Base-by-base conservation (phyloP, 2,329 filamentous ascomycete species). In the Xylaria sp. region DNA sequence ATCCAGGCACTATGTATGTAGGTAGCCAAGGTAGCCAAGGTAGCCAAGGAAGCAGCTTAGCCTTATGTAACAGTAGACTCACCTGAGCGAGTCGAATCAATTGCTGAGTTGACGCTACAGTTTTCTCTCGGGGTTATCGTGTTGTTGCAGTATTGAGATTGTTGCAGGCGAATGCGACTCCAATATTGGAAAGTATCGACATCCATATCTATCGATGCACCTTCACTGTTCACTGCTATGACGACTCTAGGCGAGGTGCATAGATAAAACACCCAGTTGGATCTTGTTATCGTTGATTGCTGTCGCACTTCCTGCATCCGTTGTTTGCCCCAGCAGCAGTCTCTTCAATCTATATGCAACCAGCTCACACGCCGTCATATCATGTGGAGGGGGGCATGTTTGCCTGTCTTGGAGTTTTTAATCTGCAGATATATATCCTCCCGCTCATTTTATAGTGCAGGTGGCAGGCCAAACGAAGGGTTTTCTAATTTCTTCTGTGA, bases 371-470 rank as follows among this genome's bases (percentile, higher is more conserved):
- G 4, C 40, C 40, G 26, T 66, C 59, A 67, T 59, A 64, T 66
- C 61, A 51, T 58, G 23, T 36, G n/a, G 17, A 23, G 1, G 17
- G 17, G 23, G 17, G 40, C 28, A 6, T 26, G 53, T 28, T 38
- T 44, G 31, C 33, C 58, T 44, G 15, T 56, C 26, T 56, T 57
- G 58, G 56, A 38, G 40, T 38, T 15, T 42, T 33, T 53, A 26
- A 20, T 40, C 64, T 67, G 68, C 68, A 67, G 13, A 48, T 46
- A 65, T 36, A 65, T 65, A 51, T 42, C 23, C 58, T 58, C 7
- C 31, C 40, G 23, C 54, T 53, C n/a, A 59, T 51, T 28, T 23
- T 59, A 26, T 28, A 51, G 28, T 28, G 26, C 49, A 48, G 33
- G 51, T 42, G 31, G 51, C 58, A 46, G 46, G 15, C 33, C 26